phyloP scores from a whole-genome alignment of 768 basidiomycete genomes.

The Ramaria rubella region DNA sequence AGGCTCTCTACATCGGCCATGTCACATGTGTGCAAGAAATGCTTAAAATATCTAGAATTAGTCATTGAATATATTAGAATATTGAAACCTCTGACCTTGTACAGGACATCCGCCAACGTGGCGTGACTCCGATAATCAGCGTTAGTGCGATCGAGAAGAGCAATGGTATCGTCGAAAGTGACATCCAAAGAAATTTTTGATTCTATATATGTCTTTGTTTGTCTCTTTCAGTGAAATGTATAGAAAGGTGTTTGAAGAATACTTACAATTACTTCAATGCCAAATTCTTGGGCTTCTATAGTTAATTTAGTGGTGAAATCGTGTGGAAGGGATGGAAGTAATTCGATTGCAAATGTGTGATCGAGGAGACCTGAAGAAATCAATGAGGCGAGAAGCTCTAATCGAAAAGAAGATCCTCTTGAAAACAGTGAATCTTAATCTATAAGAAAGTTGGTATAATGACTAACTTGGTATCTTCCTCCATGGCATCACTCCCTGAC shows the following conservation, averaged over 20 bases:
- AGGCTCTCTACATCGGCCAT: conserved; percentile 61
- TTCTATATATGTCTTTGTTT: conserved; percentile 31
- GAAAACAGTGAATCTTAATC: conserved; percentile 27
- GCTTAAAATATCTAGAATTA: conserved; percentile 34
- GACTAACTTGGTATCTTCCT: conserved; percentile 25
- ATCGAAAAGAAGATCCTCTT: conserved; percentile 14
- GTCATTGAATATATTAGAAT: neutral
- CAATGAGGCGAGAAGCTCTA: conserved; percentile 50
- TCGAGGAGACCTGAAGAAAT: conserved; percentile 50
- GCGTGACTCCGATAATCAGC: conserved; percentile 52
- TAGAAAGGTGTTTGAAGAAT: neutral
- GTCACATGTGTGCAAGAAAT: conserved; percentile 46
- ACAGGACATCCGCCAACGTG: conserved; percentile 48
- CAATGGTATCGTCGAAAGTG: conserved; percentile 30
- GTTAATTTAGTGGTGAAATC: conserved; percentile 43
- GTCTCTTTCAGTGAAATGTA: conserved; percentile 8
- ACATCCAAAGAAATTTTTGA: conserved; percentile 50
- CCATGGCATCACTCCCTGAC: neutral
- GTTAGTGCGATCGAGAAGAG: conserved; percentile 37
- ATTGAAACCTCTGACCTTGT: conserved; percentile 41
- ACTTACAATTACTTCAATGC: conserved; percentile 52
- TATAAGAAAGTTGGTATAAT: conserved; percentile 22
- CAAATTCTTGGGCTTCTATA: conserved; percentile 54
- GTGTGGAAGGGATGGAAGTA: conserved; percentile 46
- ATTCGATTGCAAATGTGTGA: conserved; percentile 39